Conservation (phyloP, 768 basidiomycete genomes). For the Collybiopsis luxurians region DNA sequence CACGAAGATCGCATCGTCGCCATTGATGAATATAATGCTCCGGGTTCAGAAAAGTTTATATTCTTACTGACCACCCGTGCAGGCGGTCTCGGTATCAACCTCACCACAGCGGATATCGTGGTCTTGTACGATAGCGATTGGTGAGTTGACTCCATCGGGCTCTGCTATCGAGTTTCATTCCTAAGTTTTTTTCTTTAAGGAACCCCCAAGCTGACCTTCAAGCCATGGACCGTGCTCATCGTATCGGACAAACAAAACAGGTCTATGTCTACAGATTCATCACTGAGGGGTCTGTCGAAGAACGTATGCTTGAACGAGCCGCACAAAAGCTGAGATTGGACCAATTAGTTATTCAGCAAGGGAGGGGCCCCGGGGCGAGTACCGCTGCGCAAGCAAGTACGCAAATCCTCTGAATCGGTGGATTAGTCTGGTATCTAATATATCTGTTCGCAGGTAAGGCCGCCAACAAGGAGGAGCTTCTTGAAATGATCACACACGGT, state of each 20-base stretch:
- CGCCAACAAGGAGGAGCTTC: conserved; percentile 90
- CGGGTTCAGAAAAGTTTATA: conserved; percentile 91
- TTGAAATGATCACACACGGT: conserved; percentile 98
- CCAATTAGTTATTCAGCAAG: conserved; percentile 96
- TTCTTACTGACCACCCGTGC: conserved; percentile 96
- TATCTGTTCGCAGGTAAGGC: conserved; percentile 57
- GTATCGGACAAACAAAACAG: conserved; percentile 96
- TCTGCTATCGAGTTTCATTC: background rate
- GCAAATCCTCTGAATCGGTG: background rate
- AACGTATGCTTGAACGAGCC: conserved; percentile 91
- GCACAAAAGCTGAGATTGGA: conserved; percentile 95
- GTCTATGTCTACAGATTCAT: conserved; percentile 98
- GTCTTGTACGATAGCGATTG: conserved; percentile 97
- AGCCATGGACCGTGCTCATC: conserved; percentile 97
- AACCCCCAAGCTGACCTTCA: conserved; percentile 99
- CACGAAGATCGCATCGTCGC: conserved; percentile 95
- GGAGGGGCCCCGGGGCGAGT: conserved; percentile 66
- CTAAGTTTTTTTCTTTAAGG: conserved; percentile 41
- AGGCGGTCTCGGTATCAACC: conserved; percentile 94
- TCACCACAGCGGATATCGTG: conserved; percentile 93
- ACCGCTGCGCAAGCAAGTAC: conserved; percentile 64
- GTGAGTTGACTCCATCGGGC: conserved; percentile 35
- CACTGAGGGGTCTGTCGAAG: conserved; percentile 94
- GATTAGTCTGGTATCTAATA: background rate
- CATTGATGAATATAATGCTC: conserved; percentile 98